These are phyloP conservation scores for Melanomma pulvis-pyrius DNA, from an alignment of 495 filamentous ascomycete genomes.

Conservation along the genomic window DNA sequence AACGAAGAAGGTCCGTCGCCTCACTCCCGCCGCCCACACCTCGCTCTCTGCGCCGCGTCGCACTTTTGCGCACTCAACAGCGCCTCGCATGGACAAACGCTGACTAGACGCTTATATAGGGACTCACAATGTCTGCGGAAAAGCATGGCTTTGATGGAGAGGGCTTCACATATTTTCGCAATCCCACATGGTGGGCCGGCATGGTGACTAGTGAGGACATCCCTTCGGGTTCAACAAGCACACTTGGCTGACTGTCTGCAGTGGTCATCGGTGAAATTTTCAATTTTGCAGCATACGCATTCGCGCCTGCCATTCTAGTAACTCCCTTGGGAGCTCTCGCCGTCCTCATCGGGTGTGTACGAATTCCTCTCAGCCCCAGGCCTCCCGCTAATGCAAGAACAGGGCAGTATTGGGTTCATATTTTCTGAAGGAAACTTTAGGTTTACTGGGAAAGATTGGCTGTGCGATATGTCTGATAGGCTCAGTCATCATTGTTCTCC, in stretches of 20 bases:
- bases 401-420: constrained; percentile 90
- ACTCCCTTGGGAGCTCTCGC: constrained; percentile 91
- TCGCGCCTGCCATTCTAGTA: constrained; percentile 95
- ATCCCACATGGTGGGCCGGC: constrained; percentile 93
- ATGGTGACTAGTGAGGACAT: constrained; percentile 72
- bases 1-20: constrained; percentile 76
- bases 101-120: constrained; percentile 53
- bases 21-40: background rate
- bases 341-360: constrained; percentile 79
- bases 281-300: constrained; percentile 97
- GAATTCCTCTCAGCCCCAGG: background rate
- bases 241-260: constrained; percentile 49
- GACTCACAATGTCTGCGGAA: constrained; percentile 85
- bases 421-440: constrained; percentile 86
- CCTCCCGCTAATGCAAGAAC: constrained; percentile 42
- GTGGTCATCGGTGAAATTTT: constrained; percentile 85
- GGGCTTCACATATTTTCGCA: constrained; percentile 89
- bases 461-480: constrained; percentile 96
- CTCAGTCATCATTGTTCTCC: constrained; percentile 94
- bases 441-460: constrained; percentile 86
- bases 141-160: constrained; percentile 95
- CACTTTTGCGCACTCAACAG: background rate
- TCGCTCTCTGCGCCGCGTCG: background rate
- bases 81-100: background rate
- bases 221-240: background rate